Evolutionary conservation across 768 basidiomycete species (phyloP).

Genomic region (Lepiota brunneoincarnata): DNA sequence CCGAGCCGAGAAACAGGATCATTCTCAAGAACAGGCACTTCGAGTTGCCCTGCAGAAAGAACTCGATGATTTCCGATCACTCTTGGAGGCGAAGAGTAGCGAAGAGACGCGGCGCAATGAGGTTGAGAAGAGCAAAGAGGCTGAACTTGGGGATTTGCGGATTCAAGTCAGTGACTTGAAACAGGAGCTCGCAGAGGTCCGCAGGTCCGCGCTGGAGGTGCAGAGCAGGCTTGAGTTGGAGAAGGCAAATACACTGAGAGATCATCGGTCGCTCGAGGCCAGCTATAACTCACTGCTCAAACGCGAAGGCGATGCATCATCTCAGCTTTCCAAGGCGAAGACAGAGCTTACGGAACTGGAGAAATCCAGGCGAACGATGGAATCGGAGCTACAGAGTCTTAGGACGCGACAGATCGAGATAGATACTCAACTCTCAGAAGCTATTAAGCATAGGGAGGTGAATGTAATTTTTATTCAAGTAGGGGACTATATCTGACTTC

Average conservation of each 20-base stretch:
- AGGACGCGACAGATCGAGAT: slow-evolving; percentile 66
- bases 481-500: slow-evolving; percentile 2
- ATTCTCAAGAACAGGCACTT: slow-evolving; percentile 38
- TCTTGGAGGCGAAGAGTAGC: slow-evolving; percentile 80
- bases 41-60: slow-evolving; percentile 74
- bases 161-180: slow-evolving; percentile 58
- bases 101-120: slow-evolving; percentile 84
- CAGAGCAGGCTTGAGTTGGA: slow-evolving; percentile 79
- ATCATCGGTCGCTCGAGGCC: slow-evolving; percentile 56
- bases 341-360: slow-evolving; percentile 54
- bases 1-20: slow-evolving; percentile 54
- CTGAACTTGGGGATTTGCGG: slow-evolving; percentile 75
- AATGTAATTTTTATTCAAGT: slow-evolving; percentile 14
- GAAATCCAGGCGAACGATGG: slow-evolving; percentile 62
- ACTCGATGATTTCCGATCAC: slow-evolving; percentile 80
- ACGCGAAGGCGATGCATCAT: slow-evolving; percentile 50
- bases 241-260: slow-evolving; percentile 58
- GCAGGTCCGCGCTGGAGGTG: slow-evolving; percentile 55
- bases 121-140: slow-evolving; percentile 84
- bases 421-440: slow-evolving; percentile 62
- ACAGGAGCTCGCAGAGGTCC: slow-evolving; percentile 63
- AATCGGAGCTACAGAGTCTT: slow-evolving; percentile 73
- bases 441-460: slow-evolving; percentile 73
- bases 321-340: slow-evolving; percentile 48
- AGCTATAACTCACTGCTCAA: slow-evolving; percentile 66